Conservation (phyloP, 164 flowering plant species). For the Macadamia integrifolia region DNA sequence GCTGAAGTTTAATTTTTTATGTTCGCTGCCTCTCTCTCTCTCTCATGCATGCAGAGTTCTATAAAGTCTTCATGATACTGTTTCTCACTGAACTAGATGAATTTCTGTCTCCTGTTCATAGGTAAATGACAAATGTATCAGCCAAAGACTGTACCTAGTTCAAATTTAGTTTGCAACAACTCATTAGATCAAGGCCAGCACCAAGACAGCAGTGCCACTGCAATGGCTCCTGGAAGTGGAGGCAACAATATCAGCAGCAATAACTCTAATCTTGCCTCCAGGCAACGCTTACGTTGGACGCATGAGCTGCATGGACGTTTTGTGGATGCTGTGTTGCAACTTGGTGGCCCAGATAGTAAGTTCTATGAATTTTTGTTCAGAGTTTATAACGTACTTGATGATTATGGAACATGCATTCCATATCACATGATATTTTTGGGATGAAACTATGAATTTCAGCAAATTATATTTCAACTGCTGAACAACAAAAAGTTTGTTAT, state of each 20-base stretch:
- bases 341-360: constrained; percentile 96
- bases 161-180: constrained; percentile 27
- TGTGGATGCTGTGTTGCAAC: constrained; percentile 90
- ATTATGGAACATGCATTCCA: background rate
- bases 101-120: constrained; percentile 8
- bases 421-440: background rate
- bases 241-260: constrained; percentile 40
- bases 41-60: background rate
- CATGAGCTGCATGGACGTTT: constrained; percentile 91
- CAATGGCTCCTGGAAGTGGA: constrained; percentile 39
- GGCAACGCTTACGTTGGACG: constrained; percentile 93
- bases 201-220: constrained; percentile 26
- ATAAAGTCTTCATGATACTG: too few species aligned
- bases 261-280: constrained; percentile 50
- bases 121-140: constrained; percentile 34
- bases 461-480: too few species aligned
- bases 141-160: constrained; percentile 31
- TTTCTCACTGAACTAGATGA: too few species aligned
- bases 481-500: too few species aligned
- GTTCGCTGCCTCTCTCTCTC: background rate
- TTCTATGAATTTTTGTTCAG: constrained; percentile 7
- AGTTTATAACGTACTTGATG: background rate
- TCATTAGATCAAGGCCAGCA: constrained; percentile 31
- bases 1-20: background rate
- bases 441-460: background rate